These are phyloP conservation scores for Fusarium falciforme DNA, from an alignment of 2,329 filamentous ascomycete genomes.

Conservation along the genomic window DNA sequence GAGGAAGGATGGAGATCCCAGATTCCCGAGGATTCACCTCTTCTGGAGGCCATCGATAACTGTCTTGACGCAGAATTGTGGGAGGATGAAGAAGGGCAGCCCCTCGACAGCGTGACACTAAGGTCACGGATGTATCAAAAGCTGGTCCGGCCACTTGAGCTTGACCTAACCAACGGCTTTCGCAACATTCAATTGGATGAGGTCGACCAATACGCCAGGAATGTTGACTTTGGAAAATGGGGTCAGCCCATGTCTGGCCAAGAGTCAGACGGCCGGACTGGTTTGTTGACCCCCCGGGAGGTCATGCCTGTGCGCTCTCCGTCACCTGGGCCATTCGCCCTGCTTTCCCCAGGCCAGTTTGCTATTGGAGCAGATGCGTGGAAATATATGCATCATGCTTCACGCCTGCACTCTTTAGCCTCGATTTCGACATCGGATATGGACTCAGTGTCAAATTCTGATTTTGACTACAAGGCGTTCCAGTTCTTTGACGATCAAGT, in stretches of 20 bases:
- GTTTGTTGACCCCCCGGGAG: not conserved
- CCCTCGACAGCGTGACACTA: not conserved
- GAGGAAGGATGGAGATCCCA: conserved; percentile 6
- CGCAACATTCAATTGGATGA: not conserved
- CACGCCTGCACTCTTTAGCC: not conserved
- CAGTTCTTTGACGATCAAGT: not conserved
- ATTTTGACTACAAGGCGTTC: not conserved
- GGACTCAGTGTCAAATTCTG: not conserved
- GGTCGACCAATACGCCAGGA: not conserved
- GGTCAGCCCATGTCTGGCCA: not conserved
- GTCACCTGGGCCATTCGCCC: not conserved
- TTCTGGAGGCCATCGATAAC: conserved; percentile 4
- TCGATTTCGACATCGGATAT: not conserved
- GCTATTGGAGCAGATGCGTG: not conserved
- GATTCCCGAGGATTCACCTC: conserved; percentile 6
- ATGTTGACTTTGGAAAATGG: not conserved
- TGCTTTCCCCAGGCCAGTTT: not conserved
- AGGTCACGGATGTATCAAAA: not conserved
- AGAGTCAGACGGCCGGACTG: not conserved
- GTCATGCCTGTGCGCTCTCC: not conserved
- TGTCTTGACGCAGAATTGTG: conserved; percentile 7
- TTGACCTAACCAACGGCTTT: not conserved
- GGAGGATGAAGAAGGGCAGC: not conserved
- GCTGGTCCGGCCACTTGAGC: not conserved
- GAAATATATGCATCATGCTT: not conserved